These are phyloP conservation scores for Cryptosporidium meleagridis DNA, from an alignment of 169 alveolate genomes.

Conservation along the genomic window DNA sequence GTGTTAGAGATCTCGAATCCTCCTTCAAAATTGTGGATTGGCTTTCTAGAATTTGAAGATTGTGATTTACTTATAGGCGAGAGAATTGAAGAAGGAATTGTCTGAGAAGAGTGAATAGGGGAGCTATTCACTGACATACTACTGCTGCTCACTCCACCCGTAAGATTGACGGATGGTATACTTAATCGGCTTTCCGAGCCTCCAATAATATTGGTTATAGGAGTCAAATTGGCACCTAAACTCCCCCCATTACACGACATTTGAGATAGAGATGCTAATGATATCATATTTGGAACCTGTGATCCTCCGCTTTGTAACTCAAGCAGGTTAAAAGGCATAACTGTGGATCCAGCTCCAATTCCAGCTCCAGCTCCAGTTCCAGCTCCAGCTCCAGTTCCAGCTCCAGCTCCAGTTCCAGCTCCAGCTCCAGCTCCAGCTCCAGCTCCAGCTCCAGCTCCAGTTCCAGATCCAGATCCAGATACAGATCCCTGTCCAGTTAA, in stretches of 20 bases:
- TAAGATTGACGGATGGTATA: background rate
- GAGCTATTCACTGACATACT: conserved; percentile 3
- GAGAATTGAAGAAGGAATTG: conserved; percentile 64
- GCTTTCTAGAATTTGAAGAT: conserved; percentile 10
- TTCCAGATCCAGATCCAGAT: background rate
- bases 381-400: background rate
- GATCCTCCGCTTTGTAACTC: background rate
- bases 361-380: background rate
- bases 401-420: background rate
- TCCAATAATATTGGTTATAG: background rate
- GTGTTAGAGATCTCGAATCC: conserved; percentile 19
- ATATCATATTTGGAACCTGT: conserved; percentile 40
- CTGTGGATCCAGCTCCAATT: background rate
- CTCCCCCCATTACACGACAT: background rate
- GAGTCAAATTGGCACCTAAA: background rate
- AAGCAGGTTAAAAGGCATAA: background rate
- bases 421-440: background rate
- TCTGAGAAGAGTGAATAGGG: conserved; percentile 43
- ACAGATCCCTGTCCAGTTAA: background rate
- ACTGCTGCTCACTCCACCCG: background rate
- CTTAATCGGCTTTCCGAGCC: background rate
- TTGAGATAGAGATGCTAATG: conserved; percentile 23
- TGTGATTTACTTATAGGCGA: conserved; percentile 35
- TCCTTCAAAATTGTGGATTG: background rate
- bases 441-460: background rate